These are phyloP conservation scores for Vitis rotundifolia DNA, from an alignment of 164 flowering plant species.

Conservation along the genomic window DNA sequence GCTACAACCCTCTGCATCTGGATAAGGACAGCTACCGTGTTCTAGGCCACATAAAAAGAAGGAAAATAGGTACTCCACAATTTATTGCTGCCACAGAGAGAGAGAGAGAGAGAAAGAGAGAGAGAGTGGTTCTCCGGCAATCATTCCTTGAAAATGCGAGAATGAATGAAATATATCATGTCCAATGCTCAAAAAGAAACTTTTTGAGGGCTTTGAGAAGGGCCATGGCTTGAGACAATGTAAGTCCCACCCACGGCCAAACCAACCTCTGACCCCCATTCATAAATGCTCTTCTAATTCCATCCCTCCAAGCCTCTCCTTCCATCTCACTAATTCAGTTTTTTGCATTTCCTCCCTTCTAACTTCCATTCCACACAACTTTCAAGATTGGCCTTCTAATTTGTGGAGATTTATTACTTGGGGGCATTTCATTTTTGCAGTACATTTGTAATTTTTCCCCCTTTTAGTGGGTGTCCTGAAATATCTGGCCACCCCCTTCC, in stretches of 20 bases:
- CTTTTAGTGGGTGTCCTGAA: too few relatives aligned
- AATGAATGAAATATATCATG: constrained; percentile 2
- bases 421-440: too few relatives aligned
- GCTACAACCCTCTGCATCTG: not conserved
- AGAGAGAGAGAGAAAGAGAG: not conserved
- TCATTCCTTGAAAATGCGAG: constrained; percentile 14
- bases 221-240: not conserved
- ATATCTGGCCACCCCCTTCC: too few relatives aligned
- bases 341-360: too few relatives aligned
- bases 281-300: not conserved
- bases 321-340: too few relatives aligned
- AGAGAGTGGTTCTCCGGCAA: constrained; percentile 4
- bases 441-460: too few relatives aligned
- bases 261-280: not conserved
- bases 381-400: too few relatives aligned
- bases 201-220: not conserved
- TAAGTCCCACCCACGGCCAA: constrained; percentile 2
- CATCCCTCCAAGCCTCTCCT: not conserved
- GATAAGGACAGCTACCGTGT: constrained; percentile 8
- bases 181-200: not conserved
- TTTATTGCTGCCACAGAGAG: not conserved
- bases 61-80: not conserved
- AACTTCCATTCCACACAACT: too few relatives aligned
- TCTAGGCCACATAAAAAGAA: constrained; percentile 15
- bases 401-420: too few relatives aligned